Conservation (phyloP, 352 stramenopile genomes). For the Ochromonadaceae sp. region DNA sequence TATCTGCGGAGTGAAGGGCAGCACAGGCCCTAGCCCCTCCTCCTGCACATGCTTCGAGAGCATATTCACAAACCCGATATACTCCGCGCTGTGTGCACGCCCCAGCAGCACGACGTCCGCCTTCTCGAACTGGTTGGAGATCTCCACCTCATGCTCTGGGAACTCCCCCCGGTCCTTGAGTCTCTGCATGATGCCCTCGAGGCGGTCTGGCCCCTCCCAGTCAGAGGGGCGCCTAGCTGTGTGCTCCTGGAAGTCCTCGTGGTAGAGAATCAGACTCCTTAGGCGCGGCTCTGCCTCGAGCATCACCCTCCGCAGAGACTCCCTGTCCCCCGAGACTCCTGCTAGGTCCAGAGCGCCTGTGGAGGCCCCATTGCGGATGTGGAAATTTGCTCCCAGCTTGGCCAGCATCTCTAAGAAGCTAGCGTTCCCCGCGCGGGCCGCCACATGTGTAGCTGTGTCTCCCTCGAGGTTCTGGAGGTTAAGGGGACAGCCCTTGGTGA, state of each 20-base stretch:
- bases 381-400: conserved; percentile 11
- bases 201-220: conserved; percentile 62
- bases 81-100: conserved; percentile 59
- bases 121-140: conserved; percentile 57
- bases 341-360: not conserved
- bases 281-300: conserved; percentile 34
- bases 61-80: conserved; percentile 65
- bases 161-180: conserved; percentile 32
- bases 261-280: conserved; percentile 61
- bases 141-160: conserved; percentile 40
- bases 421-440: conserved; percentile 31
- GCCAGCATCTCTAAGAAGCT: conserved; percentile 19
- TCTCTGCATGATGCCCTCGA: conserved; percentile 50
- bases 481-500: conserved; percentile 36
- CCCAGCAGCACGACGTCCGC: conserved; percentile 52
- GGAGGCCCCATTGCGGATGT: conserved; percentile 21
- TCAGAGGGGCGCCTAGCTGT: conserved; percentile 36
- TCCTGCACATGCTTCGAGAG: conserved; percentile 53
- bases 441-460: conserved; percentile 53
- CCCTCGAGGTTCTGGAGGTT: conserved; percentile 28
- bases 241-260: conserved; percentile 69
- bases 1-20: conserved; percentile 47
- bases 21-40: not conserved
- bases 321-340: not conserved
- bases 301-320: conserved; percentile 16